Conservation (phyloP, 2,329 filamentous ascomycete species). For the Verticillium klebahnii region DNA sequence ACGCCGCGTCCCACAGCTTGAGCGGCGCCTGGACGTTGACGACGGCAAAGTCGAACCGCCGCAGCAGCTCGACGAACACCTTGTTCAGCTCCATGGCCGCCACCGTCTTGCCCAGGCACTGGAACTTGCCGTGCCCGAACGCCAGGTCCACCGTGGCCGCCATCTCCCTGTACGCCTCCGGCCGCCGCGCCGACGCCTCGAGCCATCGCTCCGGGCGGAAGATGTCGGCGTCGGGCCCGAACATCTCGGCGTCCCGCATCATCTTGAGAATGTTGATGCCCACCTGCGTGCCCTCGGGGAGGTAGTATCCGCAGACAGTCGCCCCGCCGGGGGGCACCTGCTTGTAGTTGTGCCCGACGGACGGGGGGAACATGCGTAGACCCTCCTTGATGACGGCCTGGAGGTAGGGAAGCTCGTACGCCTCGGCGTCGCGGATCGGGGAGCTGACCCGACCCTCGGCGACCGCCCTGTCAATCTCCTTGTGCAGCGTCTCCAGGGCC, state of each 20-base stretch:
- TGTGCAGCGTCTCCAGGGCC: conserved; percentile 38
- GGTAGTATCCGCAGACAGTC: conserved; percentile 25
- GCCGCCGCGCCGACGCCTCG: conserved; percentile 19
- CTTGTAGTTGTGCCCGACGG: conserved; percentile 44
- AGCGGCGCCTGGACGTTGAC: conserved; percentile 13
- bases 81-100: conserved; percentile 40
- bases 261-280: conserved; percentile 35
- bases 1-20: conserved; percentile 12
- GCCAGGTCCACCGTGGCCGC: conserved; percentile 32
- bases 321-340: conserved; percentile 38
- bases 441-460: conserved; percentile 7
- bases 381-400: conserved; percentile 49
- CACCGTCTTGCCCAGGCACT: conserved; percentile 39
- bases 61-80: conserved; percentile 29
- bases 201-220: conserved; percentile 48
- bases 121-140: conserved; percentile 36
- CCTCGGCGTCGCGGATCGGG: conserved; percentile 28
- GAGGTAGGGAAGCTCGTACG: conserved; percentile 35
- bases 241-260: conserved; percentile 31
- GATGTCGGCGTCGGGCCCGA: conserved; percentile 36
- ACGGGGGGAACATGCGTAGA: conserved; percentile 42
- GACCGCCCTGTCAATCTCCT: conserved; percentile 37
- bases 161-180: conserved; percentile 26
- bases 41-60: conserved; percentile 15
- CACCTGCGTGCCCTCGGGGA: conserved; percentile 32